Conservation (phyloP, 2,329 filamentous ascomycete genomes). For the Diaporthe caulivora region DNA sequence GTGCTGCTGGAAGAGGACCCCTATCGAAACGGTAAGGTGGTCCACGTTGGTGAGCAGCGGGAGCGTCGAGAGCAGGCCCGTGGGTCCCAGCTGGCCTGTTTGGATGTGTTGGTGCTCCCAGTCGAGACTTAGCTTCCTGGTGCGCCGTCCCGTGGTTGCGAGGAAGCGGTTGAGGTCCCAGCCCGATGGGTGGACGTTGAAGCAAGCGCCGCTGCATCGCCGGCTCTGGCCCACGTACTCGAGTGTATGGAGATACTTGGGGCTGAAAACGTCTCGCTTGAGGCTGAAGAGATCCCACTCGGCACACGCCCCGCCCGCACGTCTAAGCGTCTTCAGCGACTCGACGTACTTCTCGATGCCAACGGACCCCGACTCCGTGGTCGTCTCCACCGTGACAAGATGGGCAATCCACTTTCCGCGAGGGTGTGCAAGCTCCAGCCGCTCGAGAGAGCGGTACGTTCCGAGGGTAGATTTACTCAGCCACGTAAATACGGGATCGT, state of each 20-base stretch:
- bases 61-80: neutral
- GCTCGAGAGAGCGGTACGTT: neutral
- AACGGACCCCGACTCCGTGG: neutral
- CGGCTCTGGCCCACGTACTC: neutral
- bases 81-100: neutral
- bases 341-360: neutral
- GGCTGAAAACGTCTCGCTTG: neutral
- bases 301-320: neutral
- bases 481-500: neutral
- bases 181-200: neutral
- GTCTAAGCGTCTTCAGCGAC: neutral
- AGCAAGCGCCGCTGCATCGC: neutral
- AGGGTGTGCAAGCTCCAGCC: neutral
- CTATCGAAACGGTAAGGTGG: conserved; percentile 21
- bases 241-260: neutral
- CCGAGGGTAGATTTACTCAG: neutral
- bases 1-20: neutral
- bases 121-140: conserved; percentile 4
- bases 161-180: conserved; percentile 26
- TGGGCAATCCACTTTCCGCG: neutral
- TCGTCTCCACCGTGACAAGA: neutral
- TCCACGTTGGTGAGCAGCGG: neutral
- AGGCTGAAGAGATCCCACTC: conserved; percentile 23
- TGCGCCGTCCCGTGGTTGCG: neutral
- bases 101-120: neutral